phyloP scores from a whole-genome alignment of 2,329 filamentous ascomycete species.

The Pseudogymnoascus sp. region DNA sequence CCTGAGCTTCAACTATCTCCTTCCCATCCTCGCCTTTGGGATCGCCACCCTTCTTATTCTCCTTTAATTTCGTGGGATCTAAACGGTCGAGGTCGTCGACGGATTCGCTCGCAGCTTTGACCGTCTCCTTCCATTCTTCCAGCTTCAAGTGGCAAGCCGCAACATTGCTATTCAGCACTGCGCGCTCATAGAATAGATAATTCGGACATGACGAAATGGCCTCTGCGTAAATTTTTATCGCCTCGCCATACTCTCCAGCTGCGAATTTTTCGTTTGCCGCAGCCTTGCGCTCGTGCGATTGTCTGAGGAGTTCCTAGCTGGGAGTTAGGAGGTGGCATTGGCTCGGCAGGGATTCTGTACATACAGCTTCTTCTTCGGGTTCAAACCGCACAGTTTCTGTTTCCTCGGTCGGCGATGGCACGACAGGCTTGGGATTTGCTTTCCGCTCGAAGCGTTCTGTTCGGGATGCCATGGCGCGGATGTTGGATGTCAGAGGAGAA shows the following conservation, averaged over 20 bases:
- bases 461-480: conserved; percentile 23
- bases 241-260: conserved; percentile 61
- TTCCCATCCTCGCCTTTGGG: conserved; percentile 20
- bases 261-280: conserved; percentile 75
- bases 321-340: not conserved
- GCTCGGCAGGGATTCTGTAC: not conserved
- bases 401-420: conserved; percentile 12
- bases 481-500: not conserved
- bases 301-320: conserved; percentile 52
- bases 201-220: conserved; percentile 71
- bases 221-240: conserved; percentile 73
- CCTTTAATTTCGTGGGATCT: conserved; percentile 23
- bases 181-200: conserved; percentile 80
- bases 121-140: conserved; percentile 74
- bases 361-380: conserved; percentile 36
- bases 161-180: conserved; percentile 81
- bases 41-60: conserved; percentile 23
- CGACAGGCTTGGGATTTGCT: conserved; percentile 13
- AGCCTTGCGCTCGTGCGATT: conserved; percentile 65
- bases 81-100: conserved; percentile 64
- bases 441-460: conserved; percentile 26
- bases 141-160: conserved; percentile 82
- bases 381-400: conserved; percentile 29
- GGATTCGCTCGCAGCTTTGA: conserved; percentile 63
- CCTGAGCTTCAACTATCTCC: conserved; percentile 27